Evolutionary conservation across 148 eudicot species (phyloP), one percentile per base, ranked within the genome.

Genomic region (Nepenthes mirabilis): DNA sequence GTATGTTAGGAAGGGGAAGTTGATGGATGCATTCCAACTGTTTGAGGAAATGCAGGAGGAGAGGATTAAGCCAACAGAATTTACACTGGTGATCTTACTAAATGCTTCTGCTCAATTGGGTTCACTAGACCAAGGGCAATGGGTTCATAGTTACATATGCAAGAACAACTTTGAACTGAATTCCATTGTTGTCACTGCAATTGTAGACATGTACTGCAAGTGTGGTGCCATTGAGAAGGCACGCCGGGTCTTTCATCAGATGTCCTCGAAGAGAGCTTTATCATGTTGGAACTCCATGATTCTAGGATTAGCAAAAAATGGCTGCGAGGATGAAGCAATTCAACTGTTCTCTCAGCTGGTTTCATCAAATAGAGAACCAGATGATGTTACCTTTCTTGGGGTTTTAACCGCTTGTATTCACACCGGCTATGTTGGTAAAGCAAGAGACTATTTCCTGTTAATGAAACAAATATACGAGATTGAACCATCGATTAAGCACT

Each of bases 281-380:
- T 79, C 87, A 1, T 68, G 75, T 70, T 82, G 87, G 87, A 82
- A 82, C 70, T 76, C 87, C 2, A 79, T 82, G 69, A 79, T 82
- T 57, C 61, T 77, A 37, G 87, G 87, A 9, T 64, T 82, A 67
- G 87, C 81, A 33, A 77, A 67, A 8, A 82, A 82, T 53, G 87
- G 83, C n/a, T 58, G 58, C 53, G 87, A 72, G 55, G 61, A 64
- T 7, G 74, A 76, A 60, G 75, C 82, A 5, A 52, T 76, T 40
- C 53, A 61, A 12, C 37, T 82, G 34, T 82, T 82, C 60, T 68
- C 66, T n/a, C 71, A 70, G 61, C 83, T 79, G 11, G 62, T 61
- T 35, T 76, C 66, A 45, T 72, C 65, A 0, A 52, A 70, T 14
- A 52, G 66, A 36, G 47, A 72, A 59, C 87, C 83, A 14, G 75